Evolutionary conservation across 176 grass and related monocot species (phyloP).

Genomic region (Aegilops bicornis): DNA sequence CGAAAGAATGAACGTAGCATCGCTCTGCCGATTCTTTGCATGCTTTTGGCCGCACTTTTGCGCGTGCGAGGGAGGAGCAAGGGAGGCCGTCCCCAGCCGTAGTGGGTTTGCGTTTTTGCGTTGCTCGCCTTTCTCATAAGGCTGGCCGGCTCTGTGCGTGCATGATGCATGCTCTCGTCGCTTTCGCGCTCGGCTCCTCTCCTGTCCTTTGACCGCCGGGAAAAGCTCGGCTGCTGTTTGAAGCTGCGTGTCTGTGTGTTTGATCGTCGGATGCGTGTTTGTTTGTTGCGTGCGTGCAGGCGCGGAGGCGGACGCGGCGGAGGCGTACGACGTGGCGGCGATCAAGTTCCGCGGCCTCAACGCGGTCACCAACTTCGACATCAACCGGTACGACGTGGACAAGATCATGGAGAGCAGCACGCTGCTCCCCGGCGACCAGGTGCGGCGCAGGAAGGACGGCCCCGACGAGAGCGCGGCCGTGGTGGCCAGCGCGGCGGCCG

Average conservation of each 20-base stretch:
- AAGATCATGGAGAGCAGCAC: conserved; percentile 92
- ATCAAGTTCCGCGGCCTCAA: conserved; percentile 93
- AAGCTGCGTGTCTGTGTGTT: neutral
- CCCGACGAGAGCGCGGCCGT: neutral
- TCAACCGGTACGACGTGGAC: conserved; percentile 81
- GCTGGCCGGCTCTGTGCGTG: conserved; percentile 45
- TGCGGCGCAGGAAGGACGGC: conserved; percentile 42
- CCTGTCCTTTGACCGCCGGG: conserved; percentile 26
- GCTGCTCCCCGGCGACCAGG: conserved; percentile 63
- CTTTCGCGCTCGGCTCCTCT: conserved; percentile 20
- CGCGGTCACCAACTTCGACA: conserved; percentile 98
- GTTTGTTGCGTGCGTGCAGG: conserved; percentile 32
- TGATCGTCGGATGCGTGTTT: neutral
- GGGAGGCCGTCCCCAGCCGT: conserved; percentile 30
- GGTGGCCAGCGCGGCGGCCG: neutral
- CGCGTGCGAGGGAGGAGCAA: conserved; percentile 31
- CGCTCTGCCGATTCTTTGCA: conserved; percentile 41
- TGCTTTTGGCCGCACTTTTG: conserved; percentile 61
- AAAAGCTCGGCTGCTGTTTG: neutral
- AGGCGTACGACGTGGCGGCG: conserved; percentile 96
- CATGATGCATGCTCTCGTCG: conserved; percentile 18
- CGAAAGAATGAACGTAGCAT: conserved; percentile 77
- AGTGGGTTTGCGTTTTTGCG: conserved; percentile 17
- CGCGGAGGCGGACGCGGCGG: conserved; percentile 91
- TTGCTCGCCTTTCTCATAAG: conserved; percentile 59